Conservation (phyloP, 331 rosid genomes). For the Spiraea crenata region DNA sequence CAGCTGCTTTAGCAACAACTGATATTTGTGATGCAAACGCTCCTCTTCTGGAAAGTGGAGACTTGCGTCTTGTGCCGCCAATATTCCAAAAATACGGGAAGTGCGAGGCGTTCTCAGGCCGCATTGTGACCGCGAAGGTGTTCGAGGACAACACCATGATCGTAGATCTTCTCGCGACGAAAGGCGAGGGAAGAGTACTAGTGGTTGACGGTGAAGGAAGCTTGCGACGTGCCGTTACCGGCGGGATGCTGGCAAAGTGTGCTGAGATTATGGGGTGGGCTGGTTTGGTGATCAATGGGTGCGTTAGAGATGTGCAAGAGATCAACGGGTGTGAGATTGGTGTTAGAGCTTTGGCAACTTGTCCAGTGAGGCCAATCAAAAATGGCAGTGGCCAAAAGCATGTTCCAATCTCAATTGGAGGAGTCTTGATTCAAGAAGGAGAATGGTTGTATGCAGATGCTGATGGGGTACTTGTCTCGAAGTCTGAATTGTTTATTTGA, state of each 20-base stretch:
- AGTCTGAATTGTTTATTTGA: not conserved
- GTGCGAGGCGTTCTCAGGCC: slow-evolving; percentile 24
- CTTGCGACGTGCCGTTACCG: slow-evolving; percentile 28
- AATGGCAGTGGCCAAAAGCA: slow-evolving; percentile 50
- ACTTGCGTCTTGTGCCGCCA: slow-evolving; percentile 27
- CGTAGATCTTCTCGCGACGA: slow-evolving; percentile 24
- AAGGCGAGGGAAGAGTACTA: slow-evolving; percentile 30
- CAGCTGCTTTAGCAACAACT: slow-evolving; percentile 50
- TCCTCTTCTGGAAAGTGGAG: slow-evolving; percentile 40
- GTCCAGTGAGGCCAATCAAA: slow-evolving; percentile 50
- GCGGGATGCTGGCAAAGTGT: slow-evolving; percentile 24
- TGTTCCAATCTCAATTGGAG: slow-evolving; percentile 44
- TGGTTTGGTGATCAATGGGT: slow-evolving; percentile 62
- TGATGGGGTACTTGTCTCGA: slow-evolving; percentile 14
- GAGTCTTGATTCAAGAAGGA: slow-evolving; percentile 45
- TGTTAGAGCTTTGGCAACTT: slow-evolving; percentile 54
- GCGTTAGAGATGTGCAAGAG: slow-evolving; percentile 69
- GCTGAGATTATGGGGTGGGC: slow-evolving; percentile 57
- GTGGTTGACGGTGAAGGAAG: slow-evolving; percentile 36
- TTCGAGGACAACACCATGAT: slow-evolving; percentile 23
- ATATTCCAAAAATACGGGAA: slow-evolving; percentile 23
- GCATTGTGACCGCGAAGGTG: slow-evolving; percentile 15
- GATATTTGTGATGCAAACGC: slow-evolving; percentile 57
- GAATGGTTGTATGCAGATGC: slow-evolving; percentile 70
- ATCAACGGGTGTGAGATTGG: slow-evolving; percentile 57